Evolutionary conservation across 495 filamentous ascomycete species (phyloP), one percentile per base, ranked within the genome.

Genomic region (Hypoxylon lenormandii): DNA sequence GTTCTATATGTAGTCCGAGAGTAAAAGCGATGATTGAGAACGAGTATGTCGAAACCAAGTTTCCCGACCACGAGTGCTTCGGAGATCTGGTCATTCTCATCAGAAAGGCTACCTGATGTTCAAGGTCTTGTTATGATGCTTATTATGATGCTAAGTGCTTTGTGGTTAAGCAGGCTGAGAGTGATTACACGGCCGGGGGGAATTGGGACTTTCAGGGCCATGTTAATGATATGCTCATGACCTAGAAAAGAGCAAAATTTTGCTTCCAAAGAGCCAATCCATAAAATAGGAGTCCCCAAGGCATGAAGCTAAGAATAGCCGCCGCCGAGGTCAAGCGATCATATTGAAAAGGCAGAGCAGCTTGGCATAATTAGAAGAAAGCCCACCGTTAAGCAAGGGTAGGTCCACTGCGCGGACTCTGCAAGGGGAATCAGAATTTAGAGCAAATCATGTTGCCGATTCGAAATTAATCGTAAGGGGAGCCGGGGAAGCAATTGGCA

Each of bases 51-150:
- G n/a, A 22, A 11, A 26, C 40, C 33, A 12, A 37, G 49, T 52
- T 62, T 54, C 59, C 59, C 33, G 18, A 42, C 22, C 59, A 62
- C 38, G 48, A 54, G 40, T 10, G 50, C 33, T 64, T 64, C 52
- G 38, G 51, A 48, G 36, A 64, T 56, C 60, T 64, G 40, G 60
- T 64, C 60, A 56, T 64, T 40, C 28, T 64, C 13, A 16, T 64
- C 47, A 23, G 60, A 53, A 64, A 64, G 45, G 18, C 60, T 56
- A 64, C 40, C 50, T 56, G 51, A 50, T 45, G 23, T 26, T 26
- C 23, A 26, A 26, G 23, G 5, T 5, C 23, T 26, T 26, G 5
- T 26, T 26, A 26, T 26, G 23, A 26, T 26, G 23, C 23, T 26
- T n/a, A n/a, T n/a, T 43, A 16, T 43, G 5, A 33, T 33, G 30